These are phyloP conservation scores for Ilex asprella DNA, from an alignment of 257 asterid genomes.

Conservation along the genomic window DNA sequence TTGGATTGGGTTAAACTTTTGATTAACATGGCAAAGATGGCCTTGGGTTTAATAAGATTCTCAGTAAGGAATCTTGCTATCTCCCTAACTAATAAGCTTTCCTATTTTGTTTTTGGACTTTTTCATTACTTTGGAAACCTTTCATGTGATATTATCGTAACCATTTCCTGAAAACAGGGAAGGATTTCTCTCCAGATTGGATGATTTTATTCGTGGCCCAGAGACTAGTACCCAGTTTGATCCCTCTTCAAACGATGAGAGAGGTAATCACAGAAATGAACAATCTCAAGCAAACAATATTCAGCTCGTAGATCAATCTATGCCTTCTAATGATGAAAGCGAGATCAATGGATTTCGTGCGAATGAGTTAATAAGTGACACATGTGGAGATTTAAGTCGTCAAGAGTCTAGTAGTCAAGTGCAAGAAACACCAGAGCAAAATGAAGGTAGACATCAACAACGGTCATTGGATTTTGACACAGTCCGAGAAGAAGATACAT, in stretches of 20 bases:
- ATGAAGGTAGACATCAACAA: slow-evolving; percentile 24
- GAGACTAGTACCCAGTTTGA: slow-evolving; percentile 23
- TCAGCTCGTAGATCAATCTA: slow-evolving; percentile 24
- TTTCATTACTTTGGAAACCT: no score
- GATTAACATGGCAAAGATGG: no score
- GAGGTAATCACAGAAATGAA: slow-evolving; percentile 7
- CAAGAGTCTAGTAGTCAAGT: slow-evolving; percentile 10
- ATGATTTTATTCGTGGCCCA: slow-evolving; percentile 28
- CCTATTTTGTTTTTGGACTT: no score
- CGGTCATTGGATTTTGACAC: slow-evolving; percentile 12
- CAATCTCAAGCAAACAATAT: slow-evolving; percentile 13
- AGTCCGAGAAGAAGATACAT: slow-evolving; percentile 7
- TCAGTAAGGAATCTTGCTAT: no score
- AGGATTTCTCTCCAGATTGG: slow-evolving; percentile 71
- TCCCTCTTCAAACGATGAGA: slow-evolving; percentile 23
- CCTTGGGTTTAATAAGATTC: no score
- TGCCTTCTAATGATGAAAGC: slow-evolving; percentile 29
- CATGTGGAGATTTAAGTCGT: slow-evolving; percentile 16
- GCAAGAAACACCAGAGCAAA: slow-evolving; percentile 21
- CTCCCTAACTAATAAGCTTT: no score
- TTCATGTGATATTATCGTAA: no score
- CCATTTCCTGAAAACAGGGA: slow-evolving; percentile 44
- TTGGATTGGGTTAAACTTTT: no score
- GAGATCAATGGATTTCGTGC: slow-evolving; percentile 18
- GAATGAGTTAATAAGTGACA: slow-evolving; percentile 13